phyloP scores from a whole-genome alignment of 805 yeast genomes.

The Kluyveromyces aestuarii region DNA sequence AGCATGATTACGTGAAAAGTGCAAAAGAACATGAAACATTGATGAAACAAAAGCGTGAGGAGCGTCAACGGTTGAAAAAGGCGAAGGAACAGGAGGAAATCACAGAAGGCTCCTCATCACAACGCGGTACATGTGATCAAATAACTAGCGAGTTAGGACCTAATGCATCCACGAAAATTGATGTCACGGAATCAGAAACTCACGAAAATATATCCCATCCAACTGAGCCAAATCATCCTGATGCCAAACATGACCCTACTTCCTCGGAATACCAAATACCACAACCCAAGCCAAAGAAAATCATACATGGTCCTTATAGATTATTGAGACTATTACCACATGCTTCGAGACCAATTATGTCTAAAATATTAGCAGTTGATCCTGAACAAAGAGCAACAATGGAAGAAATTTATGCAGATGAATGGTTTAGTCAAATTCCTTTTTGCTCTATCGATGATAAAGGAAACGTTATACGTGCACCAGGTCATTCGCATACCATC shows the following conservation, averaged over 20 bases:
- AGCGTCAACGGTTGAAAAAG: slow-evolving; percentile 8
- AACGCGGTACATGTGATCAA: not conserved
- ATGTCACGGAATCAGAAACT: slow-evolving; percentile 1
- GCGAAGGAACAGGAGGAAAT: slow-evolving; percentile 6
- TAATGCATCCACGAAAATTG: not conserved
- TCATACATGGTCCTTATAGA: slow-evolving; percentile 76
- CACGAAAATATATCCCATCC: not conserved
- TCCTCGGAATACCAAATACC: slow-evolving; percentile 3
- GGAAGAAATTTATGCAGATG: slow-evolving; percentile 56
- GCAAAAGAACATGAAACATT: slow-evolving; percentile 64
- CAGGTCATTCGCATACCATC: slow-evolving; percentile 43
- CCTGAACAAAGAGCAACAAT: slow-evolving; percentile 55
- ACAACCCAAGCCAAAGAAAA: slow-evolving; percentile 35
- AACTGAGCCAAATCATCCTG: not conserved
- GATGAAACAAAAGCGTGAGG: slow-evolving; percentile 37
- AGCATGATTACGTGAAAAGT: slow-evolving; percentile 66
- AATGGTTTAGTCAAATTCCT: slow-evolving; percentile 57
- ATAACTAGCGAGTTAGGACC: no score
- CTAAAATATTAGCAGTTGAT: slow-evolving; percentile 55
- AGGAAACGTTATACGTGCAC: slow-evolving; percentile 34
- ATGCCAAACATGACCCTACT: slow-evolving; percentile 6
- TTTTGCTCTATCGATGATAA: slow-evolving; percentile 47
- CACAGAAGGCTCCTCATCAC: not conserved
- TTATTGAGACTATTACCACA: slow-evolving; percentile 75
- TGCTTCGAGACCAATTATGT: slow-evolving; percentile 69